phyloP scores from a whole-genome alignment of 1,139 yeast species.

The Saccharomyces hybrid region DNA sequence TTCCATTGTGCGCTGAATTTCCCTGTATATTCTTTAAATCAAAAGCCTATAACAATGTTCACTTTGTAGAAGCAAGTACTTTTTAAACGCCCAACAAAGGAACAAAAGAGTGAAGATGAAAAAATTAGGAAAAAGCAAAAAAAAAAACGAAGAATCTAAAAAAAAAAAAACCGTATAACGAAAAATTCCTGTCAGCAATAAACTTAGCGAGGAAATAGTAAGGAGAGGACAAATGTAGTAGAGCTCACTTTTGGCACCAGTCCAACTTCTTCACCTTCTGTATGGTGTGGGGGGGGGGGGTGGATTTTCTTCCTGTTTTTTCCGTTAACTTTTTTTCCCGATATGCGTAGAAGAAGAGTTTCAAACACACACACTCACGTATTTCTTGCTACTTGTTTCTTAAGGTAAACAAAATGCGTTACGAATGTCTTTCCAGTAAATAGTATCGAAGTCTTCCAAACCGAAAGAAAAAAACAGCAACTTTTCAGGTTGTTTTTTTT shows the following conservation, averaged over 20 bases:
- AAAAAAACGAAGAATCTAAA: not conserved
- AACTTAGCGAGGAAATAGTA: not conserved
- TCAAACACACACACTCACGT: not conserved
- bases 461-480: not conserved
- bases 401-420: not conserved
- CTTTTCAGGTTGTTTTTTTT: not conserved
- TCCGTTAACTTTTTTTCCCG: not conserved
- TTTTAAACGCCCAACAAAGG: not conserved
- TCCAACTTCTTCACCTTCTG: not conserved
- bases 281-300: not conserved
- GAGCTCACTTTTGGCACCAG: not conserved
- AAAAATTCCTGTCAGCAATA: not conserved
- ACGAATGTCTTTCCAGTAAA: not conserved
- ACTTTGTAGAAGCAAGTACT: not conserved
- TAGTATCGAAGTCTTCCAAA: not conserved
- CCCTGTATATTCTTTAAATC: not conserved
- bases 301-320: not conserved
- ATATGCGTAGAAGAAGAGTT: not conserved
- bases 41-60: not conserved
- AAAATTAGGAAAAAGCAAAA: not conserved
- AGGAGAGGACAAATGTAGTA: not conserved
- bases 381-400: not conserved
- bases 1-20: constrained; percentile 3
- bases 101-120: not conserved
- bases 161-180: not conserved